These are phyloP conservation scores for Lentinula lateritia DNA, from an alignment of 768 basidiomycete species.

Conservation along the genomic window DNA sequence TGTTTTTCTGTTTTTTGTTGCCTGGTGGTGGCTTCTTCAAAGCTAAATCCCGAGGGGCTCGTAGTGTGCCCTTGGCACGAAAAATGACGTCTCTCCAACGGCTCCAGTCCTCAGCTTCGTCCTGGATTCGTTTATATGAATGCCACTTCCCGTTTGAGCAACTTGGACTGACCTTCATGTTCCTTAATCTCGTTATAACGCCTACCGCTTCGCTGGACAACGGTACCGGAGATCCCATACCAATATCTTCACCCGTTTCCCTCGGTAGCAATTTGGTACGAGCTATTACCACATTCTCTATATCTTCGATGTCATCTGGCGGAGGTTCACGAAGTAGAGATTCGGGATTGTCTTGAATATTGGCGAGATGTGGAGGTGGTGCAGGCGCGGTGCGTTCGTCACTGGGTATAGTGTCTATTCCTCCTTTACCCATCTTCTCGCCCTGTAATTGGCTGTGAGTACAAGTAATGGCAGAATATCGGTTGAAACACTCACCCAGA, in stretches of 20 bases:
- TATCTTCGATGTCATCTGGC: not conserved
- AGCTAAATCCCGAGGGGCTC: slow-evolving; percentile 32
- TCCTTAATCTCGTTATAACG: slow-evolving; percentile 73
- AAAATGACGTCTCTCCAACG: slow-evolving; percentile 86
- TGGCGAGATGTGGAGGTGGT: slow-evolving; percentile 43
- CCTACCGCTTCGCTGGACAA: slow-evolving; percentile 72
- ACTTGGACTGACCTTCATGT: slow-evolving; percentile 63
- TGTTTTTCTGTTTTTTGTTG: slow-evolving; percentile 54
- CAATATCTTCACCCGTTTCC: slow-evolving; percentile 83
- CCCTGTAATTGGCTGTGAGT: slow-evolving; percentile 41
- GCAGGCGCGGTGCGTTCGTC: slow-evolving; percentile 59
- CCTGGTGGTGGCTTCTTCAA: slow-evolving; percentile 53
- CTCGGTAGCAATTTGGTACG: slow-evolving; percentile 57
- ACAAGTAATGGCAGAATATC: not conserved
- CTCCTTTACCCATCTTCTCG: slow-evolving; percentile 65
- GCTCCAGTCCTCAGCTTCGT: slow-evolving; percentile 85
- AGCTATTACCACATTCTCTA: not conserved
- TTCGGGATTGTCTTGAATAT: slow-evolving; percentile 40
- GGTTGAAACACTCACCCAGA: slow-evolving; percentile 52
- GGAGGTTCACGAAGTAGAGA: slow-evolving; percentile 18
- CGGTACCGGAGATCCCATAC: slow-evolving; percentile 81
- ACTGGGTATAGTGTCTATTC: slow-evolving; percentile 71
- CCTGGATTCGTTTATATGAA: slow-evolving; percentile 32
- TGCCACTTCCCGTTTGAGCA: not conserved
- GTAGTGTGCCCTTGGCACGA: slow-evolving; percentile 60